Percentiles rank a stretch among this genome's conserved stretches.
phyloP scores from a whole-genome alignment of 768 basidiomycete species.

The Ephemerocybe angulata region DNA sequence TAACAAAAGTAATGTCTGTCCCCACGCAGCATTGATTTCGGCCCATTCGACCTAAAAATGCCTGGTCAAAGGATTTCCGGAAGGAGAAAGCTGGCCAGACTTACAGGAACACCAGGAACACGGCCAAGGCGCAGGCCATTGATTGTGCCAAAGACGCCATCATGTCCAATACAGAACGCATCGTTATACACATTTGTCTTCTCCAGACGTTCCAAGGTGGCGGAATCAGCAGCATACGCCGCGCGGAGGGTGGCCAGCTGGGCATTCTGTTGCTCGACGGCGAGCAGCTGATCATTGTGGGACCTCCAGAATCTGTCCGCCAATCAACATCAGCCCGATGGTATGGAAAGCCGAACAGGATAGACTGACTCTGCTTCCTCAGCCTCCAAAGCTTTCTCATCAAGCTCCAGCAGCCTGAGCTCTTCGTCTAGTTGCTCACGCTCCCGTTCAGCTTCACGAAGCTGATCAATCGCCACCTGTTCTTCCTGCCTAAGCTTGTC shows the following conservation, averaged over 20 bases:
- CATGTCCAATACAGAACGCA: constrained; percentile 92
- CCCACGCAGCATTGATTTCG: constrained; percentile 99
- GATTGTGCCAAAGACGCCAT: constrained; percentile 96
- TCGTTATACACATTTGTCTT: constrained; percentile 95
- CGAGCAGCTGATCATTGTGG: constrained; percentile 70
- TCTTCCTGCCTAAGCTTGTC: constrained; percentile 70
- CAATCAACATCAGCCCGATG: neutral
- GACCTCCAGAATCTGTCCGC: constrained; percentile 73
- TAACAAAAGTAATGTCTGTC: constrained; percentile 86
- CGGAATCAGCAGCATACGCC: constrained; percentile 74
- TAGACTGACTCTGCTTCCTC: constrained; percentile 78
- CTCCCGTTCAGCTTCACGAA: constrained; percentile 74
- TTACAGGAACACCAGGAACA: constrained; percentile 75
- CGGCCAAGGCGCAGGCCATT: constrained; percentile 91
- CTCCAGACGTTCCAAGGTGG: constrained; percentile 78
- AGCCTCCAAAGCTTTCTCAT: constrained; percentile 72
- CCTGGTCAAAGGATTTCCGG: constrained; percentile 13
- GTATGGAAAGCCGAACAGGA: neutral
- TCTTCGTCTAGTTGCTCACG: constrained; percentile 73
- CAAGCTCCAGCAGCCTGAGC: constrained; percentile 61
- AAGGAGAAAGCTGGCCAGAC: constrained; percentile 21
- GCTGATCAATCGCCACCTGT: constrained; percentile 63
- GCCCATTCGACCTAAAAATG: constrained; percentile 84
- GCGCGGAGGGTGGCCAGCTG: constrained; percentile 71
- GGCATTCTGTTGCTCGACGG: constrained; percentile 60